Evolutionary conservation across 23 red algal species (phyloP).

Genomic region (Cyanidioschyzon merolae): DNA sequence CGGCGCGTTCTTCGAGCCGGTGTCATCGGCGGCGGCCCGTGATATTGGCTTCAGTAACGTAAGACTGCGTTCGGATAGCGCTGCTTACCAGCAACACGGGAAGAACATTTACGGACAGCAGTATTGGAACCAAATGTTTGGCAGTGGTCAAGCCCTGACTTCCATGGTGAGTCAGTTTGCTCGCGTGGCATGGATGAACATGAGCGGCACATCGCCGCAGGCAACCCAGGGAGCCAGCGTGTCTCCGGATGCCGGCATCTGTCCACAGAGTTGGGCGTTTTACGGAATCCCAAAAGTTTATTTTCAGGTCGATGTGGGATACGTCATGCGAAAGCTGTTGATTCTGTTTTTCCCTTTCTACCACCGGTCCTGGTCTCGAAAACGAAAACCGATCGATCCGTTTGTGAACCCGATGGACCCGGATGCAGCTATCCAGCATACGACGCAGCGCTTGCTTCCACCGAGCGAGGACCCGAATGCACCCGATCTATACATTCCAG

Average conservation of each 20-base stretch:
- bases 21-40: neutral
- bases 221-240: neutral
- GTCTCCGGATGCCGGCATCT: neutral
- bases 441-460: slow-evolving; percentile 18
- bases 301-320: slow-evolving; percentile 74
- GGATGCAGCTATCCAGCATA: slow-evolving; percentile 12
- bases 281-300: slow-evolving; percentile 68
- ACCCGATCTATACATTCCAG: slow-evolving; percentile 95
- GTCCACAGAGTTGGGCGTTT: neutral
- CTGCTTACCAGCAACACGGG: neutral
- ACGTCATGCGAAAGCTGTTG: slow-evolving; percentile 72
- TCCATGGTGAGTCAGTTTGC: neutral
- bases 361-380: slow-evolving; percentile 36
- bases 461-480: slow-evolving; percentile 96
- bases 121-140: neutral
- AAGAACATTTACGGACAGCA: neutral
- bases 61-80: neutral
- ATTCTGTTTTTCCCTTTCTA: slow-evolving; percentile 63
- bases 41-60: neutral
- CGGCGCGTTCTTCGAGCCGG: neutral
- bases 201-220: neutral
- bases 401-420: slow-evolving; percentile 22
- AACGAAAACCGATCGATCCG: slow-evolving; percentile 24
- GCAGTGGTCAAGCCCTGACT: neutral
- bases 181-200: neutral